Conservation (phyloP, 345 rosid species). For the Mallotus nudiflorus region DNA sequence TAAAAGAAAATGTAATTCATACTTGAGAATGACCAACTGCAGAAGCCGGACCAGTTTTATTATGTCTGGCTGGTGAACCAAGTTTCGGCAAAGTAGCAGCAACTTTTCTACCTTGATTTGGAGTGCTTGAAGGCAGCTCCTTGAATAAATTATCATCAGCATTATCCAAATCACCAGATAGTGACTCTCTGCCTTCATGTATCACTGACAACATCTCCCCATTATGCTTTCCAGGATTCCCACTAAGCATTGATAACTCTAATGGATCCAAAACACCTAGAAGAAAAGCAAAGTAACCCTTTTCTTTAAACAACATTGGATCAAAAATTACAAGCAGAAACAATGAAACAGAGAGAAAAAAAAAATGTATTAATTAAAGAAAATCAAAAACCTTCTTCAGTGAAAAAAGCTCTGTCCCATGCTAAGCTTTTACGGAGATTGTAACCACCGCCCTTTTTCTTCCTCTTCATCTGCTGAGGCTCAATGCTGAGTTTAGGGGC, state of each 20-base stretch:
- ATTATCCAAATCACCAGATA: slow-evolving; percentile 29
- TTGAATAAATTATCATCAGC: slow-evolving; percentile 49
- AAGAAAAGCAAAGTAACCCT: not conserved
- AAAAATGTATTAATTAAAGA: no score
- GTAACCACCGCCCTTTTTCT: slow-evolving; percentile 71
- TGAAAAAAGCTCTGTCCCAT: slow-evolving; percentile 82
- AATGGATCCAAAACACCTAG: slow-evolving; percentile 66
- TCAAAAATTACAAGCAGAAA: not conserved
- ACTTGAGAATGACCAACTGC: slow-evolving; percentile 38
- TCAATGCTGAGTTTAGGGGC: slow-evolving; percentile 55
- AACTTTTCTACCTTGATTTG: slow-evolving; percentile 34
- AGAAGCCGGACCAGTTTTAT: slow-evolving; percentile 32
- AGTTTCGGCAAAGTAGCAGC: slow-evolving; percentile 32
- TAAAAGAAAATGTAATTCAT: not conserved
- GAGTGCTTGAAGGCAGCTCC: slow-evolving; percentile 45
- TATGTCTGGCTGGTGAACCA: slow-evolving; percentile 33
- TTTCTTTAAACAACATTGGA: not conserved
- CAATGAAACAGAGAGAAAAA: not conserved
- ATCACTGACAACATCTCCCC: slow-evolving; percentile 52
- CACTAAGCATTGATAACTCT: slow-evolving; percentile 72
- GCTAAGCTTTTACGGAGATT: slow-evolving; percentile 93
- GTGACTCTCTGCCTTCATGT: slow-evolving; percentile 54
- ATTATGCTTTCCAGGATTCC: slow-evolving; percentile 36
- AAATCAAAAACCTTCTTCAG: slow-evolving; percentile 75
- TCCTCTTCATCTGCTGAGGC: slow-evolving; percentile 84